phyloP scores from a whole-genome alignment of 2,329 filamentous ascomycete species.

The Pseudocercospora fijiensis region DNA sequence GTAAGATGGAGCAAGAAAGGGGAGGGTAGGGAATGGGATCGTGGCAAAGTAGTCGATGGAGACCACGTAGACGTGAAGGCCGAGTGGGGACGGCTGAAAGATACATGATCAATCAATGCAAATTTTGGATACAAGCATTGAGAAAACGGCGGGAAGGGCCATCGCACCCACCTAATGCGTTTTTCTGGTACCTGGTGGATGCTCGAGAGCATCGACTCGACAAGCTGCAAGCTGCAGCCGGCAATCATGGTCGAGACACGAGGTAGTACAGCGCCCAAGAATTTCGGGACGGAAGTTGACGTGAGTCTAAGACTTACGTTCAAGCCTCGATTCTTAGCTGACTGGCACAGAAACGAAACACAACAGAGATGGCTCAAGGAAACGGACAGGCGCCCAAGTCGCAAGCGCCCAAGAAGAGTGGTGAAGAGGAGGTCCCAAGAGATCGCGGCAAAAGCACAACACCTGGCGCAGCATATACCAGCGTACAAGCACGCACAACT shows the following conservation, averaged over 20 bases:
- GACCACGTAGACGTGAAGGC: conserved; percentile 53
- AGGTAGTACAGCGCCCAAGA: neutral
- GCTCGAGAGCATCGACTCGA: neutral
- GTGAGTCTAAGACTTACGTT: neutral
- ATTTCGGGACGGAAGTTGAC: neutral
- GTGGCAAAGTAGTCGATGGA: conserved; percentile 62
- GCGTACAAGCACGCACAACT: neutral
- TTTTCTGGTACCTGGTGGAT: too few species aligned
- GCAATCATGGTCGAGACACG: neutral
- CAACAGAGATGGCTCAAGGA: neutral
- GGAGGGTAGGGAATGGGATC: conserved; percentile 66
- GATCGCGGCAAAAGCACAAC: neutral
- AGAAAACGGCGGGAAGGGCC: neutral
- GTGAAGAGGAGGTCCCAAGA: neutral
- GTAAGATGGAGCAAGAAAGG: conserved; percentile 39
- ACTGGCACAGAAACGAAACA: neutral
- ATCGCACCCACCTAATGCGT: neutral
- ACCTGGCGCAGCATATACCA: too few species aligned
- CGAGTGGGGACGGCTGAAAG: conserved; percentile 45
- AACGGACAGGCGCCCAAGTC: neutral
- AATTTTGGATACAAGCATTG: neutral
- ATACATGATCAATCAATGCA: conserved; percentile 8
- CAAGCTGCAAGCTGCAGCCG: neutral
- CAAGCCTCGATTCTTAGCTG: neutral
- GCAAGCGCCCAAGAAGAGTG: neutral